These are phyloP conservation scores for Antrodiella citrinella DNA, from an alignment of 768 basidiomycete species.

Conservation along the genomic window DNA sequence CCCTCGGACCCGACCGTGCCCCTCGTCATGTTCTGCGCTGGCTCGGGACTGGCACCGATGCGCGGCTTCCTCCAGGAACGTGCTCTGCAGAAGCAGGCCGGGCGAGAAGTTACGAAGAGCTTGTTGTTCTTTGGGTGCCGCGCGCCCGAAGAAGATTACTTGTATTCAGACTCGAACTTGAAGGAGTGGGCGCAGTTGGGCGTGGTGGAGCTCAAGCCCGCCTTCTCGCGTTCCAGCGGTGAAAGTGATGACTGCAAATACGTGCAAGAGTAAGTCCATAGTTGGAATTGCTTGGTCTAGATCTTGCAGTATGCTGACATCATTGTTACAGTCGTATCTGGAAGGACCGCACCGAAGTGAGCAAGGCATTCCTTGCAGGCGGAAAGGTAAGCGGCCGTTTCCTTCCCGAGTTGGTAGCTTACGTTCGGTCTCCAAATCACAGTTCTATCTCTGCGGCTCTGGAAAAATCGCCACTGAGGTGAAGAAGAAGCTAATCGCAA, in stretches of 20 bases:
- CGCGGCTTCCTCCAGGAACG: slow-evolving; percentile 45
- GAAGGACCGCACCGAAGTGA: slow-evolving; percentile 30
- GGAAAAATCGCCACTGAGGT: slow-evolving; percentile 13
- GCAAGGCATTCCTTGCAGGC: slow-evolving; percentile 21
- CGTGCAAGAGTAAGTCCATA: slow-evolving; percentile 20
- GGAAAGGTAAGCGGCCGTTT: slow-evolving; percentile 24
- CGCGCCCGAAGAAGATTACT: slow-evolving; percentile 31
- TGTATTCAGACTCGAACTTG: slow-evolving; percentile 35
- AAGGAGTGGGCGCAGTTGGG: slow-evolving; percentile 34
- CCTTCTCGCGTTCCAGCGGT: slow-evolving; percentile 22
- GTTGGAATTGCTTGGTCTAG: background rate
- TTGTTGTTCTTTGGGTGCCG: slow-evolving; percentile 43
- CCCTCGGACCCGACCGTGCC: slow-evolving; percentile 31
- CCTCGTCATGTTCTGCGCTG: slow-evolving; percentile 39
- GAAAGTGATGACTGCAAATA: slow-evolving; percentile 18
- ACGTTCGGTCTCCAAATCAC: background rate
- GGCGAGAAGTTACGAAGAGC: slow-evolving; percentile 32
- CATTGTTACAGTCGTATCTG: slow-evolving; percentile 28
- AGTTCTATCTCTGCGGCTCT: slow-evolving; percentile 9
- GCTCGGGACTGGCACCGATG: slow-evolving; percentile 42
- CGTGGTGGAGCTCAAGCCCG: slow-evolving; percentile 35
- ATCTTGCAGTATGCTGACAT: background rate
- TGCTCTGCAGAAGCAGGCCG: slow-evolving; percentile 33
- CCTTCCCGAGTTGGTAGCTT: background rate
- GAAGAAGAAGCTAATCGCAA: slow-evolving; percentile 19